Percentiles rank a stretch among this genome's conserved stretches.
These are phyloP conservation scores for Cicer judaicum DNA, from an alignment of 306 rosid genomes.

Conservation along the genomic window DNA sequence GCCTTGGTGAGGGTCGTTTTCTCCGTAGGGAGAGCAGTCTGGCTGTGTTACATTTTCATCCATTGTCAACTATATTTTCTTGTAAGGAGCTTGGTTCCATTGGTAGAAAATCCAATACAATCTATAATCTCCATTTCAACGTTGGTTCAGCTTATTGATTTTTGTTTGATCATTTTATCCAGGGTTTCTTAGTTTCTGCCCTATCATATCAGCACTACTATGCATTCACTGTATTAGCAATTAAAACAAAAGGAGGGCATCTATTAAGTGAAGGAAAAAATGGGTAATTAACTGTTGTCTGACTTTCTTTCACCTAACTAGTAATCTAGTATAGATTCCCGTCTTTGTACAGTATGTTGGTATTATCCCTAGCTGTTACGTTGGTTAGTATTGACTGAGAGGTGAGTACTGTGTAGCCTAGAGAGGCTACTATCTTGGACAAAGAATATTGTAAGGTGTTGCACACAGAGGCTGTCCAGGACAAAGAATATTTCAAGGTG, in stretches of 20 bases:
- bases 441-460: not conserved
- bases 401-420: not conserved
- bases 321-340: not conserved
- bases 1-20: not conserved
- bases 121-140: not conserved
- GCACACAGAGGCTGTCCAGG: not conserved
- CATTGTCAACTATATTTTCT: constrained; percentile 8
- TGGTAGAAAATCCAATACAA: not conserved
- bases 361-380: not conserved
- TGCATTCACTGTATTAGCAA: constrained; percentile 33
- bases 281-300: not conserved
- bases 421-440: constrained; percentile 16
- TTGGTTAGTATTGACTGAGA: not conserved
- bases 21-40: not conserved
- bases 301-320: constrained; percentile 28
- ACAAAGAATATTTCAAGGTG: not conserved
- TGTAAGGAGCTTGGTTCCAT: not conserved
- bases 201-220: constrained; percentile 22
- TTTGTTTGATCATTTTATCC: not conserved
- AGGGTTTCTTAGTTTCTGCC: not conserved
- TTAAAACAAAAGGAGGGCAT: constrained; percentile 20
- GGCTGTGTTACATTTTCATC: not conserved
- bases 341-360: not conserved
- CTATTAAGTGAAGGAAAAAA: constrained; percentile 23
- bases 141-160: not conserved